A percentile compares a stretch with the other conserved stretches of the same genome.
These are phyloP conservation scores for Colletotrichum cordylinicola DNA, from an alignment of 2,329 filamentous ascomycete genomes.

Conservation along the genomic window DNA sequence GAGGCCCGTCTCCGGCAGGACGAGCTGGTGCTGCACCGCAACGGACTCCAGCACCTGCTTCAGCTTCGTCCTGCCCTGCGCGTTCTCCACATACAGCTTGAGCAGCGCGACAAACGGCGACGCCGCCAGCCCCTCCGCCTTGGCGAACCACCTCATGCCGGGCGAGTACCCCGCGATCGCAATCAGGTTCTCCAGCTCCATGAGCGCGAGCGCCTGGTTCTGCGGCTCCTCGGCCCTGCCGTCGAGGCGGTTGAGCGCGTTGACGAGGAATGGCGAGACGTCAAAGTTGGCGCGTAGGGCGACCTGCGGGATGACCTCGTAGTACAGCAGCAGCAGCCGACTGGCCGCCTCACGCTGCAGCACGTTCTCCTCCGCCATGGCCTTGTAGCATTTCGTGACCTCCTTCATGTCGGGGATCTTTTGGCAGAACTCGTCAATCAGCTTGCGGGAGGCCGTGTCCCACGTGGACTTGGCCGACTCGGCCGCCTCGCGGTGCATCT, in stretches of 20 bases:
- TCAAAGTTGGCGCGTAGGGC: slow-evolving; percentile 88
- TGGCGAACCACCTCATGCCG: slow-evolving; percentile 90
- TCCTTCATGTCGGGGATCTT: slow-evolving; percentile 85
- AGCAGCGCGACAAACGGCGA: slow-evolving; percentile 78
- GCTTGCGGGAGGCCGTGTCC: slow-evolving; percentile 70
- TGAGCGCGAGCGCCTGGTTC: slow-evolving; percentile 61
- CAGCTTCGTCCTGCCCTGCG: slow-evolving; percentile 14
- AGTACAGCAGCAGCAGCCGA: slow-evolving; percentile 82
- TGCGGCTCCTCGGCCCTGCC: slow-evolving; percentile 54
- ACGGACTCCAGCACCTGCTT: slow-evolving; percentile 62
- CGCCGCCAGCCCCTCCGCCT: slow-evolving; percentile 64
- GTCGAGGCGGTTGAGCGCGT: slow-evolving; percentile 68
- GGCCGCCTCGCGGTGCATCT: slow-evolving; percentile 60
- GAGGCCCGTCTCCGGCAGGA: slow-evolving; percentile 57
- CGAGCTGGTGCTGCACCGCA: slow-evolving; percentile 69
- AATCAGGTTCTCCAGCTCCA: slow-evolving; percentile 83
- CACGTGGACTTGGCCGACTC: slow-evolving; percentile 57
- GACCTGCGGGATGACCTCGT: slow-evolving; percentile 78
- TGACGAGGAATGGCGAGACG: slow-evolving; percentile 77
- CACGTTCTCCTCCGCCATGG: slow-evolving; percentile 69
- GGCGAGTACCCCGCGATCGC: slow-evolving; percentile 81
- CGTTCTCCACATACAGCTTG: slow-evolving; percentile 40
- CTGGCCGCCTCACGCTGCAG: slow-evolving; percentile 82
- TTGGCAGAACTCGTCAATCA: slow-evolving; percentile 78
- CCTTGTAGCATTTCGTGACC: slow-evolving; percentile 75